Conservation (phyloP, 2,329 filamentous ascomycete species). For the Cladorrhinum sp. region DNA sequence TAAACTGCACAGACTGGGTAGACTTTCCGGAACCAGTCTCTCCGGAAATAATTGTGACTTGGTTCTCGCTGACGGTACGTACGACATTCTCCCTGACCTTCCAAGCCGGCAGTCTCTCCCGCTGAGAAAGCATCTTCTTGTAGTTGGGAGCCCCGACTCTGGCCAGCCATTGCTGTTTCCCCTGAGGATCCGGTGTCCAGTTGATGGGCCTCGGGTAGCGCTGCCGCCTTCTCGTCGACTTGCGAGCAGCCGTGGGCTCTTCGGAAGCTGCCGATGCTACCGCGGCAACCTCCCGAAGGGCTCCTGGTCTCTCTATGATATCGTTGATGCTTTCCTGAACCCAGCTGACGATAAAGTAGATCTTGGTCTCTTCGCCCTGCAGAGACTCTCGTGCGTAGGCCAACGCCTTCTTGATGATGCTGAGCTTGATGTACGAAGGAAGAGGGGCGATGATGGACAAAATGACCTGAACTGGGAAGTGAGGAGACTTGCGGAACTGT, state of each 20-base stretch:
- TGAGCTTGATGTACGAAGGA: conserved; percentile 90
- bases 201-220: conserved; percentile 57
- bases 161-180: conserved; percentile 65
- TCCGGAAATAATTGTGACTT: conserved; percentile 94
- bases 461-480: conserved; percentile 70
- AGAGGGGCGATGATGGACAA: conserved; percentile 68
- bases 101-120: conserved; percentile 84
- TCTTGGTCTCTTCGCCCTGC: conserved; percentile 79
- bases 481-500: conserved; percentile 68
- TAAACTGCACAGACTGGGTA: conserved; percentile 93
- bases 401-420: conserved; percentile 75
- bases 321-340: conserved; percentile 76
- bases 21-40: conserved; percentile 97
- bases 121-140: conserved; percentile 69
- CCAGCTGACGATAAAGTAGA: conserved; percentile 90
- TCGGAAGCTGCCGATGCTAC: conserved; percentile 67
- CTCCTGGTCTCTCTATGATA: conserved; percentile 84
- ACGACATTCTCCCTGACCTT: conserved; percentile 74
- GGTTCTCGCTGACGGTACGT: conserved; percentile 67
- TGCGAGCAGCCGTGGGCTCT: conserved; percentile 32
- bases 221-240: conserved; percentile 32
- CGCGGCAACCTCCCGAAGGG: conserved; percentile 77
- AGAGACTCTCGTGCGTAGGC: conserved; percentile 67
- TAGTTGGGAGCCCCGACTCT: conserved; percentile 64
- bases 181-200: conserved; percentile 59